These are phyloP conservation scores for Leptographium wingfieldii DNA, from an alignment of 2,329 filamentous ascomycete species.

Conservation along the genomic window DNA sequence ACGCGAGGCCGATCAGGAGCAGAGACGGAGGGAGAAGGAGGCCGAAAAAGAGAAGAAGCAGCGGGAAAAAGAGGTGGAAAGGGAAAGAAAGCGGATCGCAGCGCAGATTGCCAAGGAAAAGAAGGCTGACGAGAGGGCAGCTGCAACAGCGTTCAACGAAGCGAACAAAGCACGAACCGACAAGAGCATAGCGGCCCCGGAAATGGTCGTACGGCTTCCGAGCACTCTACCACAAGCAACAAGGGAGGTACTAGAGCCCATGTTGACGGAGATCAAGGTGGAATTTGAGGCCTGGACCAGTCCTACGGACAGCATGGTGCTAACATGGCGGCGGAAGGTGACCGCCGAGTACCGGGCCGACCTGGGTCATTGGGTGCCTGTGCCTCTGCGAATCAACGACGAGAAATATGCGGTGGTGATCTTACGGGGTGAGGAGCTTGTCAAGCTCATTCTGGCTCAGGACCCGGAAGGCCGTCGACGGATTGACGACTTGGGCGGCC, in stretches of 20 bases:
- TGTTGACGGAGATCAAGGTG: slow-evolving; percentile 39
- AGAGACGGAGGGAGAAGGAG: slow-evolving; percentile 38
- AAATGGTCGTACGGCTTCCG: slow-evolving; percentile 68
- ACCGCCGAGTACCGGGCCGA: slow-evolving; percentile 49
- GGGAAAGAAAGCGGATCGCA: slow-evolving; percentile 41
- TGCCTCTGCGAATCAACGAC: slow-evolving; percentile 32
- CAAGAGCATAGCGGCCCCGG: slow-evolving; percentile 58
- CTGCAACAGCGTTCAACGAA: slow-evolving; percentile 52
- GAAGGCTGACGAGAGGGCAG: slow-evolving; percentile 50
- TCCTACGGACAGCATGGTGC: slow-evolving; percentile 38
- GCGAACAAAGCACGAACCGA: slow-evolving; percentile 62
- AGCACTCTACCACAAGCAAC: slow-evolving; percentile 36
- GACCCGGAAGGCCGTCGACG: slow-evolving; percentile 5
- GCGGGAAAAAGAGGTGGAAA: slow-evolving; percentile 43
- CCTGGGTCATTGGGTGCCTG: slow-evolving; percentile 52
- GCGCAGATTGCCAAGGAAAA: slow-evolving; percentile 48
- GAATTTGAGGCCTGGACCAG: slow-evolving; percentile 32
- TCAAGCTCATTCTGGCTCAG: slow-evolving; percentile 38
- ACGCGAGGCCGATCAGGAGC: slow-evolving; percentile 17
- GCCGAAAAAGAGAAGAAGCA: slow-evolving; percentile 43
- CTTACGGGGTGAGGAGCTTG: slow-evolving; percentile 52
- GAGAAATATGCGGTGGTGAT: slow-evolving; percentile 53
- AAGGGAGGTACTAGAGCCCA: slow-evolving; percentile 31
- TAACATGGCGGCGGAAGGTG: slow-evolving; percentile 59
- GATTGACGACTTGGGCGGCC: slow-evolving; percentile 33